A percentile compares a stretch with the other conserved stretches of the same genome.
phyloP scores from a whole-genome alignment of 768 basidiomycete genomes.

The Trametopsis cervina region DNA sequence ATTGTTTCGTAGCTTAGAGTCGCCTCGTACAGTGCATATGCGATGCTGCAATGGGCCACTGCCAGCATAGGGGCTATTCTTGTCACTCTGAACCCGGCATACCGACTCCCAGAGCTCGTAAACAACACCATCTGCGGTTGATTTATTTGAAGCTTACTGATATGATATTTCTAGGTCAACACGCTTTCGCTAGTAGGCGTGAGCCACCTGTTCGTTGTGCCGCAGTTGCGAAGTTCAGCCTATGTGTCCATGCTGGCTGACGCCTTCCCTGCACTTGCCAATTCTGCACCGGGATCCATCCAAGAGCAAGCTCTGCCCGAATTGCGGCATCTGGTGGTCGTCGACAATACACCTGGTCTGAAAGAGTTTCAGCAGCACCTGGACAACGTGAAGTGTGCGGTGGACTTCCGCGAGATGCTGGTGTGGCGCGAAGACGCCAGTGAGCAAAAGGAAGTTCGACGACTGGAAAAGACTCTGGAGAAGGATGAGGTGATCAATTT shows the following conservation, averaged over 20 bases:
- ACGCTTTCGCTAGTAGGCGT: conserved; percentile 59
- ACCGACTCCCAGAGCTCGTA: conserved; percentile 65
- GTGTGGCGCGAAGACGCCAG: conserved; percentile 54
- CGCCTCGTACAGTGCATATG: conserved; percentile 53
- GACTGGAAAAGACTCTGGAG: conserved; percentile 33
- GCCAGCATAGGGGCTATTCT: conserved; percentile 80
- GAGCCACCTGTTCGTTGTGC: conserved; percentile 66
- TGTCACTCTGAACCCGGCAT: conserved; percentile 80
- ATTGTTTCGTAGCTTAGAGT: neutral
- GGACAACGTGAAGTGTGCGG: conserved; percentile 38
- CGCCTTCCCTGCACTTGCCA: conserved; percentile 48
- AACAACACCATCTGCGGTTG: too few relatives aligned
- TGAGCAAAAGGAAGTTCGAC: conserved; percentile 37
- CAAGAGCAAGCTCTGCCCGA: conserved; percentile 52
- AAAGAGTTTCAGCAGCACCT: conserved; percentile 33
- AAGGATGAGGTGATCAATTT: conserved; percentile 74
- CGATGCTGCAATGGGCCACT: conserved; percentile 79
- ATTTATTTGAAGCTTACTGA: conserved; percentile 2
- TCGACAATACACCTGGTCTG: conserved; percentile 48
- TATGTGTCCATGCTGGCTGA: conserved; percentile 57
- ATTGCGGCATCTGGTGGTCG: conserved; percentile 56
- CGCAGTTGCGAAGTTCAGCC: conserved; percentile 54
- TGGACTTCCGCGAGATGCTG: conserved; percentile 69
- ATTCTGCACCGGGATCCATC: conserved; percentile 45
- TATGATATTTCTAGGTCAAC: conserved; percentile 36